Percentiles rank a stretch among this genome's conserved stretches.
phyloP scores from a whole-genome alignment of 2,329 filamentous ascomycete genomes.

The Apiospora malaysiana region DNA sequence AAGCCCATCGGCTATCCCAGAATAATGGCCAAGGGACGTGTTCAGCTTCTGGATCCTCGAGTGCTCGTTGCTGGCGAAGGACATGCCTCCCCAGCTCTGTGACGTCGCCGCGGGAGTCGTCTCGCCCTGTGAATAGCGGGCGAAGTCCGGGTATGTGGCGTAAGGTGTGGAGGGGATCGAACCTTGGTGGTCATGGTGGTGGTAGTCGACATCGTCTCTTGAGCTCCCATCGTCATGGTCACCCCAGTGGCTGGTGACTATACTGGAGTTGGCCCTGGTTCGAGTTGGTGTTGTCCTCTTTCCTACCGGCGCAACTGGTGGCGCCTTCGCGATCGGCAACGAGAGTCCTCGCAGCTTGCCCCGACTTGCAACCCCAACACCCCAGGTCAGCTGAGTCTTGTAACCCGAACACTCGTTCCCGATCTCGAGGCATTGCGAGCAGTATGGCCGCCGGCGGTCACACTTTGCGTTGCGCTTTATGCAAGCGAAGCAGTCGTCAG shows the following conservation, averaged over 20 bases:
- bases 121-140: constrained; percentile 57
- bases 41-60: constrained; percentile 52
- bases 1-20: constrained; percentile 33
- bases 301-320: constrained; percentile 55
- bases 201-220: constrained; percentile 46
- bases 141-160: constrained; percentile 53
- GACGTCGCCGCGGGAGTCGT: constrained; percentile 47
- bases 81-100: constrained; percentile 52
- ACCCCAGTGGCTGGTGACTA: constrained; percentile 46
- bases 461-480: constrained; percentile 83
- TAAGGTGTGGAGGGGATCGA: constrained; percentile 49
- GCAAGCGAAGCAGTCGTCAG: constrained; percentile 95
- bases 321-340: constrained; percentile 69
- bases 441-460: constrained; percentile 91
- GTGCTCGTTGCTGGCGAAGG: constrained; percentile 48
- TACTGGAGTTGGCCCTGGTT: constrained; percentile 51
- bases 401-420: constrained; percentile 95
- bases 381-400: constrained; percentile 96
- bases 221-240: constrained; percentile 42
- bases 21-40: constrained; percentile 26
- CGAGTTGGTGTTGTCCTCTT: constrained; percentile 55
- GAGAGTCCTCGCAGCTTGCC: constrained; percentile 92
- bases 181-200: constrained; percentile 42
- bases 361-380: constrained; percentile 91
- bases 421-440: constrained; percentile 89